Percentiles rank a stretch among this genome's conserved stretches.
These are phyloP conservation scores for Ustilago bromivora DNA, from an alignment of 1,284 basidiomycete species.

Conservation along the genomic window DNA sequence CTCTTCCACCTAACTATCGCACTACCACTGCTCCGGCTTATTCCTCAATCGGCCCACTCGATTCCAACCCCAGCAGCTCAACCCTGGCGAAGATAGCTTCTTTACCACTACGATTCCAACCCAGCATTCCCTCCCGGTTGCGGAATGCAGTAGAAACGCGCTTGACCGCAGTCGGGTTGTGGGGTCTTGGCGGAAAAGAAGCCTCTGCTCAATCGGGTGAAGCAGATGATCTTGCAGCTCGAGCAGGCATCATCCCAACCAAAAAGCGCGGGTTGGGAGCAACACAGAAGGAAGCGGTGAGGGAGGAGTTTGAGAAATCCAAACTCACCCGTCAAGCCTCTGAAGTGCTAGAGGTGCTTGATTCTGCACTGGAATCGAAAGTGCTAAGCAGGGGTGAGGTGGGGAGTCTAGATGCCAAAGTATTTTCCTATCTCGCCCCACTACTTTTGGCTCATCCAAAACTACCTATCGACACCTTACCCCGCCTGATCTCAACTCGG, in stretches of 20 bases:
- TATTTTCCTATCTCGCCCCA: constrained; percentile 56
- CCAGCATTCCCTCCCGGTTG: constrained; percentile 52
- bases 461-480: constrained; percentile 39
- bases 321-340: constrained; percentile 36
- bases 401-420: constrained; percentile 45
- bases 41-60: constrained; percentile 21
- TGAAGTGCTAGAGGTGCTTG: constrained; percentile 36
- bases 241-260: constrained; percentile 43
- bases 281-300: constrained; percentile 28
- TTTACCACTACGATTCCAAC: constrained; percentile 26
- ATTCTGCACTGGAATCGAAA: constrained; percentile 12
- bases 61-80: neutral
- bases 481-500: constrained; percentile 23
- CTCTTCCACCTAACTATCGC: constrained; percentile 56
- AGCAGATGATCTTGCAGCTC: constrained; percentile 37
- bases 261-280: constrained; percentile 37
- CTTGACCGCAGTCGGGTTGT: constrained; percentile 39
- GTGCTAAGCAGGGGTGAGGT: constrained; percentile 6
- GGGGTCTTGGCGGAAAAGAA: constrained; percentile 56
- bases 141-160: constrained; percentile 56
- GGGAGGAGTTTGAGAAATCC: constrained; percentile 44
- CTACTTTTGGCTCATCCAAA: constrained; percentile 26
- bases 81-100: constrained; percentile 18
- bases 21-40: constrained; percentile 48
- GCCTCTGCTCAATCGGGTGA: constrained; percentile 33